phyloP scores from a whole-genome alignment of 306 rosid genomes.

The Pyrus bretschneideri region DNA sequence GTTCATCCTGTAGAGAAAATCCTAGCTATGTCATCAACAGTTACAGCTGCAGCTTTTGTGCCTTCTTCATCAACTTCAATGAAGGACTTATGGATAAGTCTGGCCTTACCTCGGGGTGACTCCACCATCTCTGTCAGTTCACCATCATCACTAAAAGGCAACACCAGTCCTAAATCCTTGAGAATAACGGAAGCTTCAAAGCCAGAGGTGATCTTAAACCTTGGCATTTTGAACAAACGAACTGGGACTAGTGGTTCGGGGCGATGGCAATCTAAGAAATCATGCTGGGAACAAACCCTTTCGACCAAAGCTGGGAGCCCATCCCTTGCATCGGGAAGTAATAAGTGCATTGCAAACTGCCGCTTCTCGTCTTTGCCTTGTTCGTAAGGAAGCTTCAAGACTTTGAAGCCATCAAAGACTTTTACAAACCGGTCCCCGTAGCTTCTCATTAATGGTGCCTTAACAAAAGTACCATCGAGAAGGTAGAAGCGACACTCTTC shows the following conservation, averaged over 20 bases:
- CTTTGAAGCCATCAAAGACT: slow-evolving; percentile 56
- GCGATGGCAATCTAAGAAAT: slow-evolving; percentile 38
- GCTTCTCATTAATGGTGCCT: slow-evolving; percentile 74
- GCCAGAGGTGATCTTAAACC: slow-evolving; percentile 58
- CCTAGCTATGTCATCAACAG: too few relatives aligned
- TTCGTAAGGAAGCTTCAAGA: slow-evolving; percentile 58
- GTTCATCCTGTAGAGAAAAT: neutral
- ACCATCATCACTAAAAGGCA: slow-evolving; percentile 1
- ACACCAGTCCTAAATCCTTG: slow-evolving; percentile 52
- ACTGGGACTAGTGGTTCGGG: slow-evolving; percentile 34
- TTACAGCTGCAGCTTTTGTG: too few relatives aligned
- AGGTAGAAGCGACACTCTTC: slow-evolving; percentile 40
- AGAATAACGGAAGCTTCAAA: slow-evolving; percentile 38
- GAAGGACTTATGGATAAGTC: too few relatives aligned
- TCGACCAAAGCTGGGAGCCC: slow-evolving; percentile 59
- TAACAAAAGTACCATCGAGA: slow-evolving; percentile 42
- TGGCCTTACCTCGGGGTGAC: too few relatives aligned
- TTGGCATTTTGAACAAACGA: slow-evolving; percentile 67
- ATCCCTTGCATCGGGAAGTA: slow-evolving; percentile 65
- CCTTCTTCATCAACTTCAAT: too few relatives aligned
- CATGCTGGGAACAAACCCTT: slow-evolving; percentile 42
- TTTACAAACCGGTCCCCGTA: slow-evolving; percentile 32
- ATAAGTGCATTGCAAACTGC: slow-evolving; percentile 52
- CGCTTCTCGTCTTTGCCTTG: slow-evolving; percentile 54
- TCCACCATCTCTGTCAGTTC: too few relatives aligned